Base-by-base conservation (phyloP, 495 filamentous ascomycete species). In the Penicillium longicatenatum region DNA sequence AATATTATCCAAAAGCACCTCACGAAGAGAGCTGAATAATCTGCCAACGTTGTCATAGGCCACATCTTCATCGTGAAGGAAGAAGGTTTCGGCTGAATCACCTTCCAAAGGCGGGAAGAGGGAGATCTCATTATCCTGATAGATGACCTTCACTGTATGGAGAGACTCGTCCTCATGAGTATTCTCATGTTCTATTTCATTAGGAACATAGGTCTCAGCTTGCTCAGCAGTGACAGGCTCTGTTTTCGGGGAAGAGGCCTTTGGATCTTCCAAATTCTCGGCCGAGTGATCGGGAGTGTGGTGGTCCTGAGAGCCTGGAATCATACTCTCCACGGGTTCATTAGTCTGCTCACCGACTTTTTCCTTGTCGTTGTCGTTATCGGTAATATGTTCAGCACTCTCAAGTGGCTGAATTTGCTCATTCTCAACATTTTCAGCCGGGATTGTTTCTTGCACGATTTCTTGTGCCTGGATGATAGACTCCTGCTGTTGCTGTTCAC, bases 21-120 rank as follows among this genome's bases (percentile, higher is more conserved):
- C 68, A 42, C 90, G 86, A 58, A 90, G 82, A 31, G 82, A 82
- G 41, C 76, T 65, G 49, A 96, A 78, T 20, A 96, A 75, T 31
- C 81, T 76, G 21, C 71, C 68, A 26, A 96, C 71, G 16, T 76
- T 75, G 19, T 80, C 66, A 47, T 85, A 79, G 16, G 86, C 77
- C 1, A 88, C 73, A 21, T 77, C 75, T 59, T 84, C 79, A 62
- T 93, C 87, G 55, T 85, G 77, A 12, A 97, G 80, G 51, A 96
- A 90, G 62, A 84, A 95, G 10, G 83, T 82, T 47, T 90, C 85
- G 0, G 86, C 78, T 52, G 84, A 83, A 58, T 90, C 85, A 37
- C 83, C 79, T 55, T 84, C 78, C 20, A 79, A 72, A 22, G 83
- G 84, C 33, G 88, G 86, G 58, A 94, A 91, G 8, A 96, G 75